These are phyloP conservation scores for Luffa aegyptiaca DNA, from an alignment of 306 rosid species.

Conservation along the genomic window DNA sequence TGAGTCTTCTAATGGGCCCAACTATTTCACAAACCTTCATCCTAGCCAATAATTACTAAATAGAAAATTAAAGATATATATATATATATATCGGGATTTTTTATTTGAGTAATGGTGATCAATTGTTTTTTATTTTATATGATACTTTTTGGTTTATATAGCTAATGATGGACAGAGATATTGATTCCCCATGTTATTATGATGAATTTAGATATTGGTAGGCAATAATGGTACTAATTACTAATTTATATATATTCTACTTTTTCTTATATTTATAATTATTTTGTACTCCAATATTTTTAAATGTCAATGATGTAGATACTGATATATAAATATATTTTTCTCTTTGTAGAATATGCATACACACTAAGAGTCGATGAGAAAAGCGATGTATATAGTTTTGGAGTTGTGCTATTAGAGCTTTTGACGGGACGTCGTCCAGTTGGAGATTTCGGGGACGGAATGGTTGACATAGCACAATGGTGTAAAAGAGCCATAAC, in stretches of 20 bases:
- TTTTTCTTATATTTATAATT: not conserved
- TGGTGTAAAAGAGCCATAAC: slow-evolving; percentile 49
- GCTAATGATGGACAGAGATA: not conserved
- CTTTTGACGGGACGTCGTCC: slow-evolving; percentile 64
- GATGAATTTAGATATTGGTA: not conserved
- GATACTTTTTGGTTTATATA: not conserved
- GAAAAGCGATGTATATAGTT: slow-evolving; percentile 80
- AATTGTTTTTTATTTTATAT: not conserved
- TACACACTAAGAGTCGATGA: slow-evolving; percentile 74
- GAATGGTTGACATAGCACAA: slow-evolving; percentile 62
- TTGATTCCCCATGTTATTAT: not conserved
- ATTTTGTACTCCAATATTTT: not conserved
- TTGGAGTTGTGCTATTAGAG: slow-evolving; percentile 61
- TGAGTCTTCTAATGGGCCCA: not conserved
- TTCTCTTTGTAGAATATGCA: slow-evolving; percentile 54
- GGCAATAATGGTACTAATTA: not conserved
- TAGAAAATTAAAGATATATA: not conserved
- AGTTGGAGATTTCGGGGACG: slow-evolving; percentile 64
- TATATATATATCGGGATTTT: not conserved
- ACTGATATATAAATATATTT: not conserved
- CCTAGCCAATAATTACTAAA: not conserved
- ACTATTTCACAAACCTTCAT: not conserved
- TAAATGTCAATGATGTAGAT: not conserved
- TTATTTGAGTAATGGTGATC: no score
- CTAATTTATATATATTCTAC: not conserved